Base-by-base conservation (phyloP, 2,329 filamentous ascomycete species). In the Tolypocladium ovalisporum region DNA sequence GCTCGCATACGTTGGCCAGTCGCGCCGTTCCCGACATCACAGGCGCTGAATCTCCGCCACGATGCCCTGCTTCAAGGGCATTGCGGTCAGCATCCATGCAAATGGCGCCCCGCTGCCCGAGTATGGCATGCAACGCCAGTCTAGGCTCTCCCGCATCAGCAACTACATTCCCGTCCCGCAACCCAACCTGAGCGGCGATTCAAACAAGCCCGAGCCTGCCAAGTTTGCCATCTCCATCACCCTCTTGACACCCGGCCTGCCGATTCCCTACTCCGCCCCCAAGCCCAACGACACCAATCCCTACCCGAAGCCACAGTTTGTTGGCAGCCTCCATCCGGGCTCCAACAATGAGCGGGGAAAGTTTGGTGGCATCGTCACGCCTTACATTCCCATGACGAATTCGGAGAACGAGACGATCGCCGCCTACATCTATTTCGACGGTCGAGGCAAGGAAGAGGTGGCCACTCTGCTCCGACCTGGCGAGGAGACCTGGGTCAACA, bases 401-500 rank as follows among this genome's bases (percentile, higher is more conserved):
- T 96, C 90, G 36, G 87, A 90, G 57, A 96, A 97, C 72, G 94
- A 99, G 76, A 99, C 94, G 17, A 93, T 99, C 65, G 94, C 94
- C 36, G 94, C 93, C 40, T 99, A 99, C 72, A 97, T 99, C 65
- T 99, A 99, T 76, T 99, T 99, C 68, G 94, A 99, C 72, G 94
- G 94, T 22, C 82, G 94, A 61, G 83, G 84, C 60, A 99, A 99
- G 72, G 94, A 99, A 71, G 94, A 99, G 75, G 95, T 99, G 3
- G 94, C 94, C 55, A 99, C 94, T 15, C 77, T 99, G 58, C 78
- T 99, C 55, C 82, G 94, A 57, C 88, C 92, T 15, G 93, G 94
- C 29, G 94, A 97, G 70, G 94, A 99, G 75, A 99, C 94, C 2
- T 99, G 94, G 94, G 95, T 99, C 29, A 99, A 97, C 68, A 97